A percentile compares a stretch with the other conserved stretches of the same genome.
Evolutionary conservation across 352 stramenopile species (phyloP).

Genomic region (Plasmopara muralis): DNA sequence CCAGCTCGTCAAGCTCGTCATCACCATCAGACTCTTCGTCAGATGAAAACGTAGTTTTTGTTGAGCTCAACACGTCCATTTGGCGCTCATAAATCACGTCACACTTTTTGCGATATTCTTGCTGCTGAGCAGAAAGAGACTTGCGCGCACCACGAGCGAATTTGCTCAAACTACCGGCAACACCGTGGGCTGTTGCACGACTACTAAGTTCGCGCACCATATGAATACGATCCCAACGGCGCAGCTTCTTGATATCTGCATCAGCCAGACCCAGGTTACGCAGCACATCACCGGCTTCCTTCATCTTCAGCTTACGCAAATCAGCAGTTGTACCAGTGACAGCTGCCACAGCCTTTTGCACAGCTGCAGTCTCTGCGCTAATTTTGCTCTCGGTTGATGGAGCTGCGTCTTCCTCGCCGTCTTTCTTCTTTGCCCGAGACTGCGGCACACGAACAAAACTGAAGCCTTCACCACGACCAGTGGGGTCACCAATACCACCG

Average conservation of each 20-base stretch:
- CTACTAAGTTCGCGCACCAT: conserved; percentile 77
- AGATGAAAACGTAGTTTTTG: conserved; percentile 56
- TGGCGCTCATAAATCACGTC: conserved; percentile 80
- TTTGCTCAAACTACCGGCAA: conserved; percentile 68
- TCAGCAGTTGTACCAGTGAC: conserved; percentile 80
- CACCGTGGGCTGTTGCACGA: conserved; percentile 57
- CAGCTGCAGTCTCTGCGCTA: conserved; percentile 48
- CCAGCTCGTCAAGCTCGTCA: conserved; percentile 60
- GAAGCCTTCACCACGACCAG: conserved; percentile 76
- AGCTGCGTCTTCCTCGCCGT: conserved; percentile 55
- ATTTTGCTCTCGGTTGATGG: conserved; percentile 33
- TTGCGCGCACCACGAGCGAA: conserved; percentile 75
- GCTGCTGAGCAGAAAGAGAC: conserved; percentile 71
- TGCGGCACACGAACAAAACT: conserved; percentile 77
- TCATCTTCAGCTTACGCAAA: conserved; percentile 85
- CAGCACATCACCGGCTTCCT: conserved; percentile 72
- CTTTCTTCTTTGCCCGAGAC: conserved; percentile 76
- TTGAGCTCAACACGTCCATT: conserved; percentile 70
- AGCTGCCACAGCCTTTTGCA: conserved; percentile 70
- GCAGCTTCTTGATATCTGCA: conserved; percentile 75
- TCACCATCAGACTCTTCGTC: conserved; percentile 72
- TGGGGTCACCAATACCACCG: conserved; percentile 75
- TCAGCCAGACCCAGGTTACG: conserved; percentile 72
- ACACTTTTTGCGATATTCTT: conserved; percentile 82
- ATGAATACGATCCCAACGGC: conserved; percentile 77